Percentiles rank a stretch among this genome's conserved stretches.
Evolutionary conservation across 1,284 basidiomycete genomes (phyloP).

Genomic region (Inonotus hispidus): DNA sequence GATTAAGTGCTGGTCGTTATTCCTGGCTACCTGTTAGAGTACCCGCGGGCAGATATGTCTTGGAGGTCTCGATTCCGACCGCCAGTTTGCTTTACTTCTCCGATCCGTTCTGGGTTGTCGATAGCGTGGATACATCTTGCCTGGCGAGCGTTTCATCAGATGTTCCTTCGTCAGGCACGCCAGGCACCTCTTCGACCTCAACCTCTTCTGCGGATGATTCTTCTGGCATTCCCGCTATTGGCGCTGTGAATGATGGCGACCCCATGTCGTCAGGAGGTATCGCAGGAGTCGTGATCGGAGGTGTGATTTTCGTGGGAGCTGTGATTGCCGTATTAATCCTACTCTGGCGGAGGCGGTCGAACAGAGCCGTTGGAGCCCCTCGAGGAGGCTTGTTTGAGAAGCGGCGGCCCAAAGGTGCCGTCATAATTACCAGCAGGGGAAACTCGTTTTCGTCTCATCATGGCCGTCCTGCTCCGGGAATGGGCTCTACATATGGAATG

Average conservation of each 20-base stretch:
- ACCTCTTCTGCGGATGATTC: background rate
- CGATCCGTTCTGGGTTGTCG: slow-evolving; percentile 2
- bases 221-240: slow-evolving; percentile 7
- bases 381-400: slow-evolving; percentile 13
- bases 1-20: background rate
- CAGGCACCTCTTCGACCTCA: background rate
- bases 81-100: background rate
- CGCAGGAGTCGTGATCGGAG: slow-evolving; percentile 16
- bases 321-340: background rate
- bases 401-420: slow-evolving; percentile 10
- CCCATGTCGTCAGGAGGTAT: slow-evolving; percentile 10
- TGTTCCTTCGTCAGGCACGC: background rate
- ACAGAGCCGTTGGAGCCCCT: background rate
- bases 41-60: slow-evolving; percentile 1
- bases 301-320: slow-evolving; percentile 4
- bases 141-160: background rate
- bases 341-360: slow-evolving; percentile 7
- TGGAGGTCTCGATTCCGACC: slow-evolving; percentile 2
- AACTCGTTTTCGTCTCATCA: slow-evolving; percentile 8
- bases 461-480: background rate
- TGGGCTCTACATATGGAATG: background rate
- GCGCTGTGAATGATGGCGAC: slow-evolving; percentile 2
- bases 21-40: slow-evolving; percentile 7
- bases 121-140: slow-evolving; percentile 9
- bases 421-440: slow-evolving; percentile 8